Base-by-base conservation (phyloP, 805 yeast genomes). In the Lipomyces sp. region DNA sequence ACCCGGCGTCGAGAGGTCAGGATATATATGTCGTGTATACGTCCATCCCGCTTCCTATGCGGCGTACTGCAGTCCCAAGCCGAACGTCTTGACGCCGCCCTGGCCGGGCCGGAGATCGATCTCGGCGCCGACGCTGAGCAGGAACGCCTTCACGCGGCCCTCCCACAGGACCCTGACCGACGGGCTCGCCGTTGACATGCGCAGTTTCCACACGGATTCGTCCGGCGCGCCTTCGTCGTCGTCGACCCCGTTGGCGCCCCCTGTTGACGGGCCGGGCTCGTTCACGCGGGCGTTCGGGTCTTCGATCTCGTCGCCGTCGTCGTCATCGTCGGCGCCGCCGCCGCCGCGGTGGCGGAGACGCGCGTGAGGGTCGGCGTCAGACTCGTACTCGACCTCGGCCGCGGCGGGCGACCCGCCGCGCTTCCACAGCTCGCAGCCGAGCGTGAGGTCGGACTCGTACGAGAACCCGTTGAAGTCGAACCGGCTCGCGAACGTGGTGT, bases 381-480 rank as follows among this genome's bases (percentile, higher is more conserved):
- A 11, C 38, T 34, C 22, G 22, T 6, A 6, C 38, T 11, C 11
- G 6, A 10, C 10, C 38, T 34, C 22, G 11, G 19, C 22, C 6
- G 8, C 22, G 6, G 22, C 22, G 6, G 38, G 22, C 22, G 22
- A 19, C 16, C 13, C 33, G 23, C 35, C 34, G 11, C 40, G 45
- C 31, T 46, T 21, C 83, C 91, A 87, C 21, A 90, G 66, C 61
- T 90, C 96, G 61, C 86, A 81, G 2, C 98, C 98, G 24, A 93
- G 68, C 0, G 91, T 81, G 43, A 93, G 70, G 64, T 91, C 86
- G 46, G 95, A 85, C 58, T 86, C 85, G 62, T 91, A 90, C 0
- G 98, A 91, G 64, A 86, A 91, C 46, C 88, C 70, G 64, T 93
- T 93, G 68, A 93, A 91, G 63, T 87, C 95, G 63, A 88, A 90